These are phyloP conservation scores for Gentiana straminea DNA, from an alignment of 257 asterid species.

Conservation along the genomic window DNA sequence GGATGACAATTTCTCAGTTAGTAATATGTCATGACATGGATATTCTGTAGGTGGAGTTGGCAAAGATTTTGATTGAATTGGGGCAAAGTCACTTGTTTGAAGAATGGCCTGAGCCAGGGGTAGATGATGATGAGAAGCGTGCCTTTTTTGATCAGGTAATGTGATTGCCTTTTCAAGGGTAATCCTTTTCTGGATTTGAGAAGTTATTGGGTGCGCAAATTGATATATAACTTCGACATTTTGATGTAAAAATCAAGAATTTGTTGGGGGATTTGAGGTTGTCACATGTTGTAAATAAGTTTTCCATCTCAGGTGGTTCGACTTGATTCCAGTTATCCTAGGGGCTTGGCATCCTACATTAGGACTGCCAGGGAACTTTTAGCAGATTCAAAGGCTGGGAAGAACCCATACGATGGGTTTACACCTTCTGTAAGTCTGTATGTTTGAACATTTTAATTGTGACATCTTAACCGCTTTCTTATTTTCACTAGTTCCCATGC, in stretches of 20 bases:
- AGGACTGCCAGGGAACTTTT: constrained; percentile 82
- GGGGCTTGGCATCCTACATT: constrained; percentile 72
- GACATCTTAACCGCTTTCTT: not conserved
- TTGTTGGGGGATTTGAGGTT: not conserved
- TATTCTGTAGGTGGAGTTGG: constrained; percentile 55
- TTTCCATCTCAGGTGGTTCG: constrained; percentile 47
- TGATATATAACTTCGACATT: not conserved
- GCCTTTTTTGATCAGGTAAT: constrained; percentile 73
- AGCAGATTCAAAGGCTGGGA: constrained; percentile 94
- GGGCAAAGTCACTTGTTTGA: constrained; percentile 74
- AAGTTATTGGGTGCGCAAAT: not conserved
- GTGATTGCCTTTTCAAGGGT: constrained; percentile 2
- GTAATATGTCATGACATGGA: not conserved
- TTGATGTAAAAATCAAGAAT: not conserved
- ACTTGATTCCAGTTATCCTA: constrained; percentile 83
- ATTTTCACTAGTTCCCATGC: too few species aligned
- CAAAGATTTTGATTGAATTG: constrained; percentile 53
- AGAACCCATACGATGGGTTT: constrained; percentile 92
- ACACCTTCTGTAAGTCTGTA: constrained; percentile 78
- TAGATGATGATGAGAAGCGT: constrained; percentile 60
- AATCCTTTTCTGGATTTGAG: not conserved
- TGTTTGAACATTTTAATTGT: not conserved
- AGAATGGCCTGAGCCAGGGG: constrained; percentile 86
- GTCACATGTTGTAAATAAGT: not conserved
- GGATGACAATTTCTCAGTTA: not conserved